Conservation (phyloP, 2,329 filamentous ascomycete genomes). For the Hymenoscyphus fructigenus region DNA sequence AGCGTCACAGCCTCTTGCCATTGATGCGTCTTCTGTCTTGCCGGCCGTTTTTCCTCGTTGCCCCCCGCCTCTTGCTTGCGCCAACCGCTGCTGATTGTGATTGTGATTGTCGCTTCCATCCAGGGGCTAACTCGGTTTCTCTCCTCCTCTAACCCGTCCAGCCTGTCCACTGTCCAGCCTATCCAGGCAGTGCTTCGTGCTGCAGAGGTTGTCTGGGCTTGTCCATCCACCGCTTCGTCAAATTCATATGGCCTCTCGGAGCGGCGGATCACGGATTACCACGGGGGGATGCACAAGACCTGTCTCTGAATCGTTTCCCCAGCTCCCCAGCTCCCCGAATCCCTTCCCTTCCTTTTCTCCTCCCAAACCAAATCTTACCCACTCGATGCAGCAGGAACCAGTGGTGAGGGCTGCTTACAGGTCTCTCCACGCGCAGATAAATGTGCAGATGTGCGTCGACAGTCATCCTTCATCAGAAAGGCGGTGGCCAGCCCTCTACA, state of each 20-base stretch:
- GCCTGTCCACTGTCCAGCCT: neutral
- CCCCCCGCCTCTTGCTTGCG: too few species aligned
- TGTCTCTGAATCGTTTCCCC: conserved; percentile 1
- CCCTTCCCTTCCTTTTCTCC: neutral
- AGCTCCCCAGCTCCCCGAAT: neutral
- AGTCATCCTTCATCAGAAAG: conserved; percentile 2
- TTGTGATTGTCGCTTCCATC: neutral
- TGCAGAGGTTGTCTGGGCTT: neutral
- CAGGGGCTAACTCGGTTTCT: neutral
- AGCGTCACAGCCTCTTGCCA: neutral
- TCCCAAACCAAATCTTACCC: too few species aligned
- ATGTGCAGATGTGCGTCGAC: neutral
- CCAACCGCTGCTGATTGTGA: neutral
- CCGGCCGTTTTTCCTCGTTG: too few species aligned
- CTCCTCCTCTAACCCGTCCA: neutral
- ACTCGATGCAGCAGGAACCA: neutral
- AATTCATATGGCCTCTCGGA: neutral
- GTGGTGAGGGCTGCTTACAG: neutral
- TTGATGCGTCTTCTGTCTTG: neutral
- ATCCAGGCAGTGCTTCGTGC: neutral
- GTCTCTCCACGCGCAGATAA: neutral
- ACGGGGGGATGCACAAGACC: neutral
- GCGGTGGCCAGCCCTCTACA: neutral
- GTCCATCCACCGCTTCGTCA: neutral
- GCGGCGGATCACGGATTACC: neutral